These are phyloP conservation scores for Mycena sanguinolenta DNA, from an alignment of 768 basidiomycete genomes.

Conservation along the genomic window DNA sequence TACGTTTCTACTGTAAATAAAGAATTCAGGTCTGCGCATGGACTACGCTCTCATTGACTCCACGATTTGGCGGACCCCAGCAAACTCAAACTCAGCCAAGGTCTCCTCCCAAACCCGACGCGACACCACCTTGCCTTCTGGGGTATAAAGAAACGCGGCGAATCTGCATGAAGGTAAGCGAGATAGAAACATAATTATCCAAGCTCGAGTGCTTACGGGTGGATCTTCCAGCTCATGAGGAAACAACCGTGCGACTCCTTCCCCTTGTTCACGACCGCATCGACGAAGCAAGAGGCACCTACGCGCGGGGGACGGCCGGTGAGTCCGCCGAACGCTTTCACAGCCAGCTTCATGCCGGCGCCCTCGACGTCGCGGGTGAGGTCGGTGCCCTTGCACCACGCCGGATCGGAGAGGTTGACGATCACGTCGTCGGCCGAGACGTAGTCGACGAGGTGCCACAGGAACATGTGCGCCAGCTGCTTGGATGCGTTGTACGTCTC, in stretches of 20 bases:
- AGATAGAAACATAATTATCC: too few species aligned
- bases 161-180: not conserved
- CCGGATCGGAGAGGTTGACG: not conserved
- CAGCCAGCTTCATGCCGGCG: not conserved
- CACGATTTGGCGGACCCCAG: not conserved
- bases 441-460: not conserved
- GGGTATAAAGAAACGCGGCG: not conserved
- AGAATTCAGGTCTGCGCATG: too few species aligned
- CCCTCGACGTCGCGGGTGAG: not conserved
- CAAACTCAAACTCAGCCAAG: not conserved
- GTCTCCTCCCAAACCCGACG: not conserved
- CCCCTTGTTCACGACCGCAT: not conserved
- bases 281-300: not conserved
- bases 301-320: not conserved
- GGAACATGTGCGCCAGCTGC: not conserved
- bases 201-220: not conserved
- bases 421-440: not conserved
- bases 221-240: not conserved
- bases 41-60: not conserved
- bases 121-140: not conserved
- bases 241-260: not conserved
- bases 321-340: not conserved
- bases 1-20: too few species aligned
- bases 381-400: not conserved
- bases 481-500: not conserved